Evolutionary conservation across 2,329 filamentous ascomycete species (phyloP).

Genomic region (Aspergillus proliferans): DNA sequence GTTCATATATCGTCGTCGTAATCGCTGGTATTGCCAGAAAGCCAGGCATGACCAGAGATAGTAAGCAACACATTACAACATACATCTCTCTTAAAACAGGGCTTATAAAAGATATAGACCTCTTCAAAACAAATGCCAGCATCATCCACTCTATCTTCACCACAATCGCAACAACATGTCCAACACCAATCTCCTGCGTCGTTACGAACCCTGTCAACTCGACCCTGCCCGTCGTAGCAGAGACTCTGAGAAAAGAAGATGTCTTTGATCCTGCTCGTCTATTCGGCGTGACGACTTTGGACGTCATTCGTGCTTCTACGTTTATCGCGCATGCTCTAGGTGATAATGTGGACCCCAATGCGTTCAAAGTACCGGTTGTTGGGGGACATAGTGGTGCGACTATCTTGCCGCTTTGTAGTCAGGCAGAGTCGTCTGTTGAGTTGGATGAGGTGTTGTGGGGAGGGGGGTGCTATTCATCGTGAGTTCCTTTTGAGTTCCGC

Average conservation of each 20-base stretch:
- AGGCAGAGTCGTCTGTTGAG: slow-evolving; percentile 1
- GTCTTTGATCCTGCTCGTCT: slow-evolving; percentile 3
- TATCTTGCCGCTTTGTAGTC: slow-evolving; percentile 4
- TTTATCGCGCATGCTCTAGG: slow-evolving; percentile 3
- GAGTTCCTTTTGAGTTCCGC: background rate
- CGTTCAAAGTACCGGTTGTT: slow-evolving; percentile 40
- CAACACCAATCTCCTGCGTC: slow-evolving; percentile 1
- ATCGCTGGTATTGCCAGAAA: slow-evolving; percentile 7
- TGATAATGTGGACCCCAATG: background rate
- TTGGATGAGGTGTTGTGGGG: background rate
- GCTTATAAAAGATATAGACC: background rate
- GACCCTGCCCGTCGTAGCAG: slow-evolving; percentile 3
- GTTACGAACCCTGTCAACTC: slow-evolving; percentile 5
- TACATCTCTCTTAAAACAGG: background rate
- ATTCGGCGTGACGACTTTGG: slow-evolving; percentile 4
- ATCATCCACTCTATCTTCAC: slow-evolving; percentile 5
- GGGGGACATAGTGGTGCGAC: slow-evolving; percentile 19
- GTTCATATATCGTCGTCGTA: slow-evolving; percentile 5
- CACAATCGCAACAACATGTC: slow-evolving; percentile 1
- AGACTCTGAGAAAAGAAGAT: slow-evolving; percentile 2
- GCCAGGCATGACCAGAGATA: slow-evolving; percentile 8
- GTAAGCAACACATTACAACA: background rate
- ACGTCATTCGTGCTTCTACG: slow-evolving; percentile 4
- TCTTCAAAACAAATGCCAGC: slow-evolving; percentile 3
- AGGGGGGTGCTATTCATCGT: slow-evolving; percentile 2